A percentile compares a stretch with the other conserved stretches of the same genome.
Evolutionary conservation across 2,329 filamentous ascomycete genomes (phyloP).

Genomic region (Pleomassaria siparia): DNA sequence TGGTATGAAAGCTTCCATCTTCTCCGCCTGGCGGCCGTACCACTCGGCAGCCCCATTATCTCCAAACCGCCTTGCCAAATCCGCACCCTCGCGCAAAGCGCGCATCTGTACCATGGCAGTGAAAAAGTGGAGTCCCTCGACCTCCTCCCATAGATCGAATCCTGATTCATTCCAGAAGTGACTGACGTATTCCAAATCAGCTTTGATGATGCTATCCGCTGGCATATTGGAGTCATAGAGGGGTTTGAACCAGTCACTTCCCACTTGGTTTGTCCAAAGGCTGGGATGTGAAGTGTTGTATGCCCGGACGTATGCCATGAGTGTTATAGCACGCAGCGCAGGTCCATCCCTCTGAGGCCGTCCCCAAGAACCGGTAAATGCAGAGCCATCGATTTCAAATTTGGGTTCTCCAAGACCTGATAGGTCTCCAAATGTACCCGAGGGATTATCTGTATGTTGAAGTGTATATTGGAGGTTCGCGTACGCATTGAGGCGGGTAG

Average conservation of each 20-base stretch:
- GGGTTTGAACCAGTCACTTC: conserved; percentile 33
- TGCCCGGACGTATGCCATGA: conserved; percentile 45
- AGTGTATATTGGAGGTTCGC: conserved; percentile 37
- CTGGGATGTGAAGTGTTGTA: conserved; percentile 45
- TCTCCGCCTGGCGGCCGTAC: conserved; percentile 41
- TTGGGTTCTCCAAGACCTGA: conserved; percentile 48
- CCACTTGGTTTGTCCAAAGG: conserved; percentile 31
- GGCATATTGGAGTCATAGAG: conserved; percentile 43
- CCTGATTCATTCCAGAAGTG: conserved; percentile 45
- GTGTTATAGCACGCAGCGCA: conserved; percentile 45
- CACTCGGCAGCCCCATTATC: conserved; percentile 43
- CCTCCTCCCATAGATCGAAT: conserved; percentile 51
- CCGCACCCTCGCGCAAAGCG: conserved; percentile 39
- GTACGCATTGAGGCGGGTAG: conserved; percentile 37
- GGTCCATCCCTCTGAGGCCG: conserved; percentile 49
- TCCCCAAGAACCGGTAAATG: conserved; percentile 44
- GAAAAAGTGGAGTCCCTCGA: conserved; percentile 47
- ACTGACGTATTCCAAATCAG: conserved; percentile 48
- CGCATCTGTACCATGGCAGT: conserved; percentile 42
- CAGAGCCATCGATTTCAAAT: conserved; percentile 43
- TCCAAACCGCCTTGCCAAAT: conserved; percentile 35
- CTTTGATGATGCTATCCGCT: conserved; percentile 46
- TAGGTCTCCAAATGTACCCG: conserved; percentile 35
- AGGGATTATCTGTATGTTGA: conserved; percentile 44
- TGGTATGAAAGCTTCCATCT: conserved; percentile 35